Percentiles rank a stretch among this genome's conserved stretches.
Conservation (phyloP, 768 basidiomycete species). For the Calocera cornea region DNA sequence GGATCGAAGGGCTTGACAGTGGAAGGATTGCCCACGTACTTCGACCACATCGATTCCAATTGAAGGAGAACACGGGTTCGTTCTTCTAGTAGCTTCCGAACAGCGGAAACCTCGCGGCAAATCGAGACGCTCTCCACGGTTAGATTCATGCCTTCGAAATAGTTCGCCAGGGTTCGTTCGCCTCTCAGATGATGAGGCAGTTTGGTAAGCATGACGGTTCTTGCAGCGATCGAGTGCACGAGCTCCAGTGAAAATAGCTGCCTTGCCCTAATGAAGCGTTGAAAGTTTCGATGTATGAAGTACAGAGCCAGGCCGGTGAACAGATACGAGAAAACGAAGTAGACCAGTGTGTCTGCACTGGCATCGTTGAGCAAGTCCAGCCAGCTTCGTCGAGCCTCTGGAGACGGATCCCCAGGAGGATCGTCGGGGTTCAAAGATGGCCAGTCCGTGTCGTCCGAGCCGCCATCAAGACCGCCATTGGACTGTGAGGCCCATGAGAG, state of each 20-base stretch:
- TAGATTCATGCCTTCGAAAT: slow-evolving; percentile 80
- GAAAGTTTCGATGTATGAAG: slow-evolving; percentile 80
- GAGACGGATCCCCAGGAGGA: slow-evolving; percentile 30
- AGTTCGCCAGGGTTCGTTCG: slow-evolving; percentile 77
- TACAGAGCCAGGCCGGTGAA: slow-evolving; percentile 79
- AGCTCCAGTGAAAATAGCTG: slow-evolving; percentile 91
- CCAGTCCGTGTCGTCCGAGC: background rate
- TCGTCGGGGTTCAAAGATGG: slow-evolving; percentile 17
- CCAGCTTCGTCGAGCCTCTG: slow-evolving; percentile 42
- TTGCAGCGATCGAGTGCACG: slow-evolving; percentile 85
- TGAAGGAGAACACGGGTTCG: slow-evolving; percentile 67
- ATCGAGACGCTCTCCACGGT: slow-evolving; percentile 87
- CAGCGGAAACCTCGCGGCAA: slow-evolving; percentile 62
- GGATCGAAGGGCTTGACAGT: slow-evolving; percentile 70
- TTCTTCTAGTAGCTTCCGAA: slow-evolving; percentile 60
- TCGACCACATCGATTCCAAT: slow-evolving; percentile 75
- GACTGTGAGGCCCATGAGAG: slow-evolving; percentile 16
- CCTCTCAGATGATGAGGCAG: slow-evolving; percentile 75
- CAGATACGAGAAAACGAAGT: slow-evolving; percentile 86
- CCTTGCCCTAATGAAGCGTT: slow-evolving; percentile 73
- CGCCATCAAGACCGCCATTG: slow-evolving; percentile 26
- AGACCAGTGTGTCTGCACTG: slow-evolving; percentile 74
- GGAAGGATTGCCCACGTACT: slow-evolving; percentile 90
- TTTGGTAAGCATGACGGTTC: slow-evolving; percentile 78
- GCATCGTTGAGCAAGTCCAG: slow-evolving; percentile 82